Evolutionary conservation across 2,329 filamentous ascomycete genomes (phyloP).

Genomic region (Acrodontium crateriforme): DNA sequence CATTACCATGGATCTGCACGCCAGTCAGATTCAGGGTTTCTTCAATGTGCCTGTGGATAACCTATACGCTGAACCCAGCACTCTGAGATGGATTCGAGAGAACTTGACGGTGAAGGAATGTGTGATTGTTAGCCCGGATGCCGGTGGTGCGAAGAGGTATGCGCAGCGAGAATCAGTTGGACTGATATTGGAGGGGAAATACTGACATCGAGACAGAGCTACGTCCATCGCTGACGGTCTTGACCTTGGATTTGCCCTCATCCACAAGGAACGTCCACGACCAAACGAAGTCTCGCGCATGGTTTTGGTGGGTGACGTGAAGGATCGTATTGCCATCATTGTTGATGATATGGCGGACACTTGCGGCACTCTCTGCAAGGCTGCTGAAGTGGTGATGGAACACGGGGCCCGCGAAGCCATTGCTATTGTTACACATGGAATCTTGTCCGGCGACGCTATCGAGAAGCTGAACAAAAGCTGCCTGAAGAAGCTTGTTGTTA

Average conservation of each 20-base stretch:
- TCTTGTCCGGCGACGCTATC: slow-evolving; percentile 76
- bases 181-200: slow-evolving; percentile 1
- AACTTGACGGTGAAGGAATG: slow-evolving; percentile 70
- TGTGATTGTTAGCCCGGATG: slow-evolving; percentile 90
- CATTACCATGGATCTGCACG: slow-evolving; percentile 93
- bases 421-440: slow-evolving; percentile 90
- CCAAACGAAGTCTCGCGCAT: slow-evolving; percentile 84
- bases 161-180: slow-evolving; percentile 5
- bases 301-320: slow-evolving; percentile 90
- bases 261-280: slow-evolving; percentile 91
- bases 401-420: slow-evolving; percentile 80
- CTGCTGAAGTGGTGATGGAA: slow-evolving; percentile 73
- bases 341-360: slow-evolving; percentile 98
- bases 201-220: slow-evolving; percentile 39
- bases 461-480: slow-evolving; percentile 69
- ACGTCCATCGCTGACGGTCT: slow-evolving; percentile 87
- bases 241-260: slow-evolving; percentile 81
- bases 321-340: slow-evolving; percentile 82
- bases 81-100: slow-evolving; percentile 79
- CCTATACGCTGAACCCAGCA: slow-evolving; percentile 86
- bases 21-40: slow-evolving; percentile 88
- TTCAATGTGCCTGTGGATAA: slow-evolving; percentile 76
- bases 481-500: slow-evolving; percentile 69
- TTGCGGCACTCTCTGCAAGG: slow-evolving; percentile 78
- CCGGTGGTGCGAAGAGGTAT: slow-evolving; percentile 80